Percentiles rank a stretch among this genome's conserved stretches.
phyloP scores from a whole-genome alignment of 352 stramenopile species.

The Globisporangium spiculum region DNA sequence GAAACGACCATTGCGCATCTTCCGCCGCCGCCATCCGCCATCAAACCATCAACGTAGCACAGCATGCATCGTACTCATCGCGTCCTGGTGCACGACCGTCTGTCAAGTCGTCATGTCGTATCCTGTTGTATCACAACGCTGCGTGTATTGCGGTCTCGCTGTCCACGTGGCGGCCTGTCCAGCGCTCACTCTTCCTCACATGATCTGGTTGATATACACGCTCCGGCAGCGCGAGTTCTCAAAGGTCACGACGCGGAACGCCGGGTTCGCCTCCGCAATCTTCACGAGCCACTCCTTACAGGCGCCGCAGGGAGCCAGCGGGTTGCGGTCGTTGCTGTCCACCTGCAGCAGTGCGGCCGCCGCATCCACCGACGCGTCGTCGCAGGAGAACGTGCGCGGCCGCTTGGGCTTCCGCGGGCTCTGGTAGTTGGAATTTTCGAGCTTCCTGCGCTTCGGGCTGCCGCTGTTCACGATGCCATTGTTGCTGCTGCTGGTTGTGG shows the following conservation, averaged over 20 bases:
- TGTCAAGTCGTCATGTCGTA: neutral
- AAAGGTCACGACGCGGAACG: conserved; percentile 97
- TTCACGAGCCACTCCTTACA: conserved; percentile 99
- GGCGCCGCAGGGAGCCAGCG: conserved; percentile 95
- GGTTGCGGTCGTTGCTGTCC: conserved; percentile 88
- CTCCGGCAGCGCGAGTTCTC: conserved; percentile 92
- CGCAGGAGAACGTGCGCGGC: conserved; percentile 77
- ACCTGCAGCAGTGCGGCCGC: conserved; percentile 23
- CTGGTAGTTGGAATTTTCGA: conserved; percentile 19
- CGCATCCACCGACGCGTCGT: conserved; percentile 55
- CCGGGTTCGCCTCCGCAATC: conserved; percentile 97
- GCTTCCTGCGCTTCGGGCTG: conserved; percentile 9
- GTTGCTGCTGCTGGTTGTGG: conserved; percentile 7
- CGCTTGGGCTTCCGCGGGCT: conserved; percentile 69
- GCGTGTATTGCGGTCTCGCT: neutral
- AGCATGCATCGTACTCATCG: neutral
- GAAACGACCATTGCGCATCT: neutral
- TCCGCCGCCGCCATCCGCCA: neutral
- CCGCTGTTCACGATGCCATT: neutral
- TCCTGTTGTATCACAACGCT: neutral
- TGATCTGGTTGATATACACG: conserved; percentile 89
- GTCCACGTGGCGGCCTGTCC: neutral
- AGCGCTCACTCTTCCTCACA: conserved; percentile 26
- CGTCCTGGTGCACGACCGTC: neutral
- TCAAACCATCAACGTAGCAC: neutral